phyloP scores from a whole-genome alignment of 139 green algal genomes.

The Haematococcus sp. region DNA sequence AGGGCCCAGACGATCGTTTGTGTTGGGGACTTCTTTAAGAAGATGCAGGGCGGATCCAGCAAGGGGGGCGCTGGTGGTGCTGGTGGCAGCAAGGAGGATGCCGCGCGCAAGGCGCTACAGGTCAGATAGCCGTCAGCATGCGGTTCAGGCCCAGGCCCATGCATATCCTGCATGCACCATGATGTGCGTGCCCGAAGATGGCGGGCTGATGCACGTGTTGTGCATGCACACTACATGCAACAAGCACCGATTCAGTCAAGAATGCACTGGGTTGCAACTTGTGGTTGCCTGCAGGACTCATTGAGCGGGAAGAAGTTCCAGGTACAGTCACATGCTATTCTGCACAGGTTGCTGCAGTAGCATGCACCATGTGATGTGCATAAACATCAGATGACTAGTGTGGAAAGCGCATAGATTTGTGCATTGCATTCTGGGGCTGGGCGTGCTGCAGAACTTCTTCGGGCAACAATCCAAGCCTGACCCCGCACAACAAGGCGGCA shows the following conservation, averaged over 20 bases:
- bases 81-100: conserved; percentile 2
- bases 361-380: too few species aligned
- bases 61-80: neutral
- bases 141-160: too few species aligned
- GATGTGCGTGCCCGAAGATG: too few species aligned
- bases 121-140: neutral
- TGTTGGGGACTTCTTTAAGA: conserved; percentile 12
- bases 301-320: conserved; percentile 11
- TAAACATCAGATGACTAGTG: too few species aligned
- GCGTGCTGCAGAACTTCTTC: conserved; percentile 17
- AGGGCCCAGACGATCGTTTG: neutral
- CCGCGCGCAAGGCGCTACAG: conserved; percentile 11
- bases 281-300: conserved; percentile 2
- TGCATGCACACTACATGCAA: too few species aligned
- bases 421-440: too few species aligned
- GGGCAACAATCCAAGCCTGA: conserved; percentile 4
- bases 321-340: too few species aligned
- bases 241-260: too few species aligned
- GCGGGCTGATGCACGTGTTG: too few species aligned
- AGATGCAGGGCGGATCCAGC: conserved; percentile 6
- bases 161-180: too few species aligned
- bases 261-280: neutral
- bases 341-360: too few species aligned
- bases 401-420: too few species aligned
- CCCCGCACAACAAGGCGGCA: neutral